Conservation (phyloP, 2,329 filamentous ascomycete genomes). For the Colletotrichum orbiculare region DNA sequence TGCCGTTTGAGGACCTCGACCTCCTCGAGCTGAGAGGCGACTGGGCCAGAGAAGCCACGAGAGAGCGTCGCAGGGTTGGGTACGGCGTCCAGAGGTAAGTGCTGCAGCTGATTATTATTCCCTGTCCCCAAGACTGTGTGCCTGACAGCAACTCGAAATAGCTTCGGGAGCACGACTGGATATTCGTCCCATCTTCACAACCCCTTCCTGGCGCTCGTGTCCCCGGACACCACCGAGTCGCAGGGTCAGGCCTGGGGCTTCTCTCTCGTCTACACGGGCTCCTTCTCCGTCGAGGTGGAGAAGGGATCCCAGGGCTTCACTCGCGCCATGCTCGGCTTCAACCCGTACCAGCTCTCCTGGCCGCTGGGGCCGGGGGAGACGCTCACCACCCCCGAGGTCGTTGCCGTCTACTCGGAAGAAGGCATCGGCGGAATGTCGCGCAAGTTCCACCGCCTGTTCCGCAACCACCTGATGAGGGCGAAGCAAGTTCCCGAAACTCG, state of each 20-base stretch:
- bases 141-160: conserved; percentile 40
- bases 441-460: conserved; percentile 70
- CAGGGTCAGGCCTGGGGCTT: conserved; percentile 73
- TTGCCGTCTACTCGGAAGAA: conserved; percentile 68
- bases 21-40: conserved; percentile 72
- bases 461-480: conserved; percentile 68
- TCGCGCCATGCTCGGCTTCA: conserved; percentile 69
- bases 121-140: background rate
- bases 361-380: conserved; percentile 64
- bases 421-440: conserved; percentile 72
- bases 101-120: accelerated
- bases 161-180: conserved; percentile 70
- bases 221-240: conserved; percentile 68
- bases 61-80: conserved; percentile 64
- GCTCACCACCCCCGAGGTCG: conserved; percentile 70
- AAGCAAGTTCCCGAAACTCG: conserved; percentile 63
- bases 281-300: conserved; percentile 70
- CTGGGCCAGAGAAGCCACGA: conserved; percentile 69
- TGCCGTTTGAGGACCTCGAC: conserved; percentile 69
- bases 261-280: conserved; percentile 73
- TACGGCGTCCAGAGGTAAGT: conserved; percentile 66
- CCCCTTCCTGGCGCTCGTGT: conserved; percentile 69
- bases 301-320: conserved; percentile 71
- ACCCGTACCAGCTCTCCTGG: conserved; percentile 70
- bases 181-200: conserved; percentile 74